Base-by-base conservation (phyloP, 2,329 filamentous ascomycete genomes). In the Ascochyta koolunga region DNA sequence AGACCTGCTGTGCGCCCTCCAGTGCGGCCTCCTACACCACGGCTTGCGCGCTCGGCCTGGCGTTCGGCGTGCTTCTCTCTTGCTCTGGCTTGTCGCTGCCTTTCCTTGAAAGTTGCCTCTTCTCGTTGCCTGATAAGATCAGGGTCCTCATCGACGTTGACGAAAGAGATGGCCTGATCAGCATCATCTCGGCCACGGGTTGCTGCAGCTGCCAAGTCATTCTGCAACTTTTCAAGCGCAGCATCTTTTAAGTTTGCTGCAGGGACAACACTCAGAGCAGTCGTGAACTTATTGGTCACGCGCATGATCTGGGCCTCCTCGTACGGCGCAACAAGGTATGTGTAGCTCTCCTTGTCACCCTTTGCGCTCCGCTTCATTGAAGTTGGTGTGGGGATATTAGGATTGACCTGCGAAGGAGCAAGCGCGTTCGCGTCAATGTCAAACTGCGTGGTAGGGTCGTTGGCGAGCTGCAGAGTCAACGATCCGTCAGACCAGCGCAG, bases 401-500 rank as follows among this genome's bases (percentile, higher is more conserved):
- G 78, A 59, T 80, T 79, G 48, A 73, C 61, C 50, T 84, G 77
- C 1, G 81, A 78, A 2, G 89, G 88, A 2, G 88, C 89, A 41
- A 92, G 83, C 21, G 81, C 76, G 74, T 90, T 91, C 64, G 84
- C 86, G 58, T 86, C 82, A 39, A 93, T 82, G 67, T 91, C 88
- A 78, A 88, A 93, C 66, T 93, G 89, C 59, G 87, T 86, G 31
- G 76, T 79, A 1, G 85, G 83, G 32, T 85, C 81, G 54, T 85
- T 86, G 13, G 89, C 90, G 21, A 93, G 80, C n/a, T 88, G 85
- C 21, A 93, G 78, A 10, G 89, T 92, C 15, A 90, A 78, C 4
- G 88, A 91, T 24, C 90, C 90, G 67, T 93, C 90, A 57, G 87
- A 91, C 90, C 90, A 93, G 62, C 84, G 84, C 68, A 90, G 85